Evolutionary conservation across 768 basidiomycete genomes (phyloP), one percentile per base, ranked within the genome.

Genomic region (Mycena maculata): DNA sequence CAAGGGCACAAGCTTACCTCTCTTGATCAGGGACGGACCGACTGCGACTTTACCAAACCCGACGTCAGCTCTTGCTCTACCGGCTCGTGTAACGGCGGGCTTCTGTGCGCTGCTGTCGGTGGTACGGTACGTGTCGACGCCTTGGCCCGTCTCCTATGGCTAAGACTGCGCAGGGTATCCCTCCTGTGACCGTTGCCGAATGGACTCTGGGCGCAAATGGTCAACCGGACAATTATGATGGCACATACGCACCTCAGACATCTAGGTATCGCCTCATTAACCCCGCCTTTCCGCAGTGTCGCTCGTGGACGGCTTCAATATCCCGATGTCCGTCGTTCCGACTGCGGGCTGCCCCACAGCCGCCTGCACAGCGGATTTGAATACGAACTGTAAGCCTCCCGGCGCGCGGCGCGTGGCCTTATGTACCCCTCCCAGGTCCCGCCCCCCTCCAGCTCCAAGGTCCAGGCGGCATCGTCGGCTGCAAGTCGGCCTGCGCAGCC

Each of bases 221-320:
- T 45, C 67, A 69, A 23, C 58, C 56, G 6, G 80, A 82, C 68
- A 76, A 72, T 66, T 81, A 77, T 68, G 81, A 80, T 54, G 77
- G 58, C 36, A 12, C 41, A 6, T 5, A 10, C 23, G 9, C 13
- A 36, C 45, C 41, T 22, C 45, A 13, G 41, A 8, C 25, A 7
- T 42, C 13, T 23, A n/a, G n/a, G n/a, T n/a, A n/a, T n/a, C n/a
- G n/a, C n/a, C 33, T 36, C 42, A 13, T 36, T 45, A 9, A 38
- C 3, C 33, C 22, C 42, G 11, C 28, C n/a, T 20, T 3, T n/a
- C n/a, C n/a, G n/a, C 58, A 61, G 60, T 83, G n/a, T 83, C 82
- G 30, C 73, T 85, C 6, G 82, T 84, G 30, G 80, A 84, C 53
- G 84, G 83, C 10, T 84, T 75, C 58, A 83, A 84, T 67, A 63